Conservation (phyloP, 139 green algal species). For the Coelastrella sp. region DNA sequence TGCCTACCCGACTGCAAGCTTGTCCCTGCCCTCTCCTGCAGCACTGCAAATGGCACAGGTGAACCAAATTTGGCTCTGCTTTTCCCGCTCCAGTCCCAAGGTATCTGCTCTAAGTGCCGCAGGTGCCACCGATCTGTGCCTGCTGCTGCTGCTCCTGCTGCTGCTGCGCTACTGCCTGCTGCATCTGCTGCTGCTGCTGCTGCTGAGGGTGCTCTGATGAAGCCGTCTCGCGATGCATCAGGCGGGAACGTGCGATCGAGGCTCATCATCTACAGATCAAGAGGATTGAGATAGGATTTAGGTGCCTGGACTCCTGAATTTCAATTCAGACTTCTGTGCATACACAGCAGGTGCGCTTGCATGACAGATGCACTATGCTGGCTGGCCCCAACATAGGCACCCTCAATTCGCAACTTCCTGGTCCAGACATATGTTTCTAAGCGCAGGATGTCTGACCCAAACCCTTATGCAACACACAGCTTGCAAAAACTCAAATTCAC, state of each 20-base stretch:
- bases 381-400: too few relatives aligned
- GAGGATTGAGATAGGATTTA: not conserved
- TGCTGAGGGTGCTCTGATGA: constrained; percentile 6
- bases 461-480: too few relatives aligned
- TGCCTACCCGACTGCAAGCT: not conserved
- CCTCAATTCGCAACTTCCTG: too few relatives aligned
- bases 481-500: not conserved
- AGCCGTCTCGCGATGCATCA: constrained; percentile 19
- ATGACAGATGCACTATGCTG: too few relatives aligned
- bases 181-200: constrained; percentile 32
- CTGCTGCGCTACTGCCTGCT: not conserved
- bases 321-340: not conserved
- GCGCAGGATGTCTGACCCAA: too few relatives aligned
- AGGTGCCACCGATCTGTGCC: constrained; percentile 26
- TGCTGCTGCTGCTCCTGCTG: constrained; percentile 12
- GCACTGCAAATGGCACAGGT: not conserved
- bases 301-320: not conserved
- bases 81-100: constrained; percentile 44
- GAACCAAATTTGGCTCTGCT: not conserved
- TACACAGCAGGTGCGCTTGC: not conserved
- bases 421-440: too few relatives aligned
- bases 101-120: not conserved
- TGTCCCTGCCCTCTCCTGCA: not conserved
- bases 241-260: constrained; percentile 13
- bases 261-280: constrained; percentile 3